Base-by-base conservation (phyloP, 768 basidiomycete species). In the Boletus sp. region DNA sequence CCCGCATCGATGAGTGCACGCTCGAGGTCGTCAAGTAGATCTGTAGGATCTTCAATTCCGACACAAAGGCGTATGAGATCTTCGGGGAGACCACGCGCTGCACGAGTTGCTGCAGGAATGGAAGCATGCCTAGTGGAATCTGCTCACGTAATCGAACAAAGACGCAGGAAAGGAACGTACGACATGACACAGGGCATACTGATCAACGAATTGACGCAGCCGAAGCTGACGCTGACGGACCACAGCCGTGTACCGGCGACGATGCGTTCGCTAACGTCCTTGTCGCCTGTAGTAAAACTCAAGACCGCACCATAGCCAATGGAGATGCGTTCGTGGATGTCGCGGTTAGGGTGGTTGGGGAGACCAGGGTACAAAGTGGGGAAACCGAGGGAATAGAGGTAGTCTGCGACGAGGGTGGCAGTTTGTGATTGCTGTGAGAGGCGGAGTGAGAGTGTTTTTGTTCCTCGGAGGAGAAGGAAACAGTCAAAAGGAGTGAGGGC, bases 131-230 rank as follows among this genome's bases (percentile, higher is more conserved):
- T 68, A 18, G 41, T 29, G n/a, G 9, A 24, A 50, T 44, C 49
- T 41, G 28, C 17, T 58, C 35, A 50, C 20, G 54, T 33, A n/a
- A 54, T 5, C 7, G 5, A 12, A 32, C 28, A 40, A 15, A 18
- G 18, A 39, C 29, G 56, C 45, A 52, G 47, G 17, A 37, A 35
- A 58, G 14, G 8, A 60, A 90, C 95, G 77, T 73, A 98, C 96
- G 94, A 97, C 97, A 99, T 98, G 65, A 93, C 86, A 71, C 97
- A 98, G 37, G 97, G 97, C 96, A 99, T 98, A 61, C 91, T 94
- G 75, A 98, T 98, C 71, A 99, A 72, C 67, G 92, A 94, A 77
- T 99, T 99, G 58, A 99, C 95, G 63, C 92, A 94, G 33, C 97
- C 97, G 67, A 99, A 99, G 70, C 92, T 94, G 65, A 99, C 97